Evolutionary conservation across 192 early-diverging fungal genomes (phyloP), one percentile per base, ranked within the genome.

Genomic region (Rhizophlyctis rosea): DNA sequence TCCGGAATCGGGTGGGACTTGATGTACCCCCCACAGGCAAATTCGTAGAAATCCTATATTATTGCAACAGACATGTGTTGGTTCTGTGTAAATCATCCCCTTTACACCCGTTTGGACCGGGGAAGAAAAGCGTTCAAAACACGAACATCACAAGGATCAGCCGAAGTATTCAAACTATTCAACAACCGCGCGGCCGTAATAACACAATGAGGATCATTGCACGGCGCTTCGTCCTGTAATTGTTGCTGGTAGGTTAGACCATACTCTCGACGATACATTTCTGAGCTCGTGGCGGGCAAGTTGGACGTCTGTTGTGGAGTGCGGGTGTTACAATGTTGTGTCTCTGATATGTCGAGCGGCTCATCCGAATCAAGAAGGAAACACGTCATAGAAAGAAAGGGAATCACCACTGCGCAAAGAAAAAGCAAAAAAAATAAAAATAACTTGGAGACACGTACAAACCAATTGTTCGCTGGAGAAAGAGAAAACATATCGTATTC

Each of bases 1-100:
- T 83, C 80, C 13, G 87, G 84, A 50, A 90, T 86, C 3, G 74
- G 51, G 30, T 82, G 56, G 13, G 61, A 63, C 35, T 72, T 59
- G 48, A 81, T 56, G 72, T 82, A 88, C 31, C 80, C 81, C 87
- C 87, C 69, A 84, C 67, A 68, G 35, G 70, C 75, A 57, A 75
- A 89, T 51, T 80, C 72, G 61, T 80, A 88, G 72, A 89, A 89
- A 65, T 89, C 57, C 44, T 65, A 36, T 30, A 28, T 16, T 29
- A 11, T 29, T 18, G 34, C 16, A 62, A 11, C 50, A 59, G n/a
- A 59, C 18, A 59, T 13, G 47, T 21, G 16, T 62, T 52, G 16
- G 1, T 58, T 54, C 50, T n/a, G 18, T 5, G 11, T 5, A 16
- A 25, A 13, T 62, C 9, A 11, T 27, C 0, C 14, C 9, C 28